Base-by-base conservation (phyloP, 129 eudicot genomes). In the Saussurea involucrata region DNA sequence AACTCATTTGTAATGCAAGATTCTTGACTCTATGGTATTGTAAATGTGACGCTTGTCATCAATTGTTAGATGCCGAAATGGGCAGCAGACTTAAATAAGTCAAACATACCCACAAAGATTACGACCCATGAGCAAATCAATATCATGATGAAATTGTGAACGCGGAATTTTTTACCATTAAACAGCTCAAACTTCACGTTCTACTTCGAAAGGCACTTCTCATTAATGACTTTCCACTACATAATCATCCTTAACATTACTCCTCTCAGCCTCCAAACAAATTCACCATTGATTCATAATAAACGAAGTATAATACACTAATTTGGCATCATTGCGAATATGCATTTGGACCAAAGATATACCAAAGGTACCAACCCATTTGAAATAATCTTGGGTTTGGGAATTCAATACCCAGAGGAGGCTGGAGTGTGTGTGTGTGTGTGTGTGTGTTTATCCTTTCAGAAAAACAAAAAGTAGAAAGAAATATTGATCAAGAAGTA, bases 401-500 rank as follows among this genome's bases (percentile, higher is more conserved):
- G 40, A 49, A 15, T 15, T 49, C 21, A 55, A n/a, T 57, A 55
- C 24, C 5, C 24, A 17, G 22, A n/a, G 20, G 12, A 57, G 25
- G 24, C 64, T n/a, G 3, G 64, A 4, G 20, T 13, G 58, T 57
- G 57, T 44, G 57, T 17, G 20, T 13, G 58, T 57, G 57, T 44
- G 57, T 13, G 63, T 55, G 8, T 57, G 63, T 55, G 63, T 20
- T 18, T 57, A 57, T 18, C 12, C 64, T n/a, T 57, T 20, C 18
- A 57, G 25, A 18, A 58, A 58, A 58, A 20, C 65, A 58, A 21
- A 24, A 58, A 18, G 15, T 24, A 65, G 13, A 64, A 27, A 27
- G 24, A 46, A 17, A 46, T 17, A 76, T 20, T 32, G 13, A 68
- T 77, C 64, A 70, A 69, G 33, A 60, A 69, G 36, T 53, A 61